Evolutionary conservation across 2,329 filamentous ascomycete genomes (phyloP).

Genomic region (Microdochium bolleyi): DNA sequence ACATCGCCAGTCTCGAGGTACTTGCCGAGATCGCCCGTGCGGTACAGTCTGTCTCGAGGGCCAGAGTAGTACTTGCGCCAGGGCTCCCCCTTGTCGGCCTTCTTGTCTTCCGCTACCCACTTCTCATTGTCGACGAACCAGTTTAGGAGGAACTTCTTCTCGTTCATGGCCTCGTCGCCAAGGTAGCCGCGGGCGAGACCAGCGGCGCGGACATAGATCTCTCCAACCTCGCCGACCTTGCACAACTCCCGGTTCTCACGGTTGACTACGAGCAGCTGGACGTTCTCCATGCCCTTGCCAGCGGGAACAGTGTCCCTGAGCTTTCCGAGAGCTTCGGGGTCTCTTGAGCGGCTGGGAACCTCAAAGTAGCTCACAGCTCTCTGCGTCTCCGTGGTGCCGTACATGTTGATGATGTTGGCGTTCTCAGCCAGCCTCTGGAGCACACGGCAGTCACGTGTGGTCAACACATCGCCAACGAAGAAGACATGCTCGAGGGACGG

Average conservation of each 20-base stretch:
- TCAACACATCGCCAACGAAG: slow-evolving; percentile 87
- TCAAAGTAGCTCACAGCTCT: slow-evolving; percentile 66
- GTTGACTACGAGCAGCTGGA: slow-evolving; percentile 67
- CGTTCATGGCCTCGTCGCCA: slow-evolving; percentile 45
- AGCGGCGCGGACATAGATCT: slow-evolving; percentile 65
- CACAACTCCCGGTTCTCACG: slow-evolving; percentile 52
- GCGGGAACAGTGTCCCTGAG: slow-evolving; percentile 66
- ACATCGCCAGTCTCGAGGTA: slow-evolving; percentile 64
- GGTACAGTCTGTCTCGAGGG: slow-evolving; percentile 77
- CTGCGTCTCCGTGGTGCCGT: slow-evolving; percentile 83
- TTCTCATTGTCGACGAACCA: slow-evolving; percentile 75
- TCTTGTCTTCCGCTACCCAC: slow-evolving; percentile 59
- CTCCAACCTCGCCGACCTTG: slow-evolving; percentile 59
- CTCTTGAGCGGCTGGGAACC: slow-evolving; percentile 52
- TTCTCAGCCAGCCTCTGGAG: slow-evolving; percentile 73
- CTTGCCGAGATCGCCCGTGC: slow-evolving; percentile 78
- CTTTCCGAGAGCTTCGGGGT: slow-evolving; percentile 52
- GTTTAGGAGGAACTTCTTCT: slow-evolving; percentile 72
- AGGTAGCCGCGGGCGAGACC: slow-evolving; percentile 72
- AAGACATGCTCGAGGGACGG: slow-evolving; percentile 71
- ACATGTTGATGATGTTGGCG: slow-evolving; percentile 74
- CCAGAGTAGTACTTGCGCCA: slow-evolving; percentile 77
- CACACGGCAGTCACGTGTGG: slow-evolving; percentile 70
- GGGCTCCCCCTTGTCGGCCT: slow-evolving; percentile 49
- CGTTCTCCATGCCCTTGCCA: slow-evolving; percentile 67